Evolutionary conservation across 179 eudicot species (phyloP), one percentile per base, ranked within the genome.

Genomic region (Patellifolia procumbens): DNA sequence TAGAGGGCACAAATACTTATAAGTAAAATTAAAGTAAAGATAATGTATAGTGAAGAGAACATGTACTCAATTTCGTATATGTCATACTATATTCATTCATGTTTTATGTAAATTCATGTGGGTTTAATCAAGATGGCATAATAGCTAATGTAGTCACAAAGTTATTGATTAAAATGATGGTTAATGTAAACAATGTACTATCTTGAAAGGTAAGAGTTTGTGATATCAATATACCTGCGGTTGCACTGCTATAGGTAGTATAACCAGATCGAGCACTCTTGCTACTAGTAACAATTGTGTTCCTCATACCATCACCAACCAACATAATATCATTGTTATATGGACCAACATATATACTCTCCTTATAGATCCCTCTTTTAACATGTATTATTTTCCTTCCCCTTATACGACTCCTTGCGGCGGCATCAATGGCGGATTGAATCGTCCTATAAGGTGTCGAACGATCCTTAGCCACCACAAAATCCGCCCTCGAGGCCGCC

Each of bases 221-320:
- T 17, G 46, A 51, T 20, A 1, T 9, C 4, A 53, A 28, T 2
- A 19, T 85, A 88, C 91, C 87, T 26, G 82, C 89, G 43, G 91
- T 88, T 45, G 86, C 89, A n/a, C 89, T 87, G 46, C 78, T 87
- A 74, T 88, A 90, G n/a, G 94, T 90, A 55, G 94, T 90, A 73
- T 83, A 90, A 8, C 94, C 92, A 58, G 86, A 86, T 34, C 81
- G 78, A 61, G 83, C 89, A 58, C 94, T 90, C 39, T 88, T 67
- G 35, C 84, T 82, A 59, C 89, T 77, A 61, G 92, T 88, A 37
- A 90, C 77, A 52, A 83, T 74, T 7, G 94, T 90, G 12, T 59
- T 7, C 74, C 72, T 83, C 74, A 85, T 59, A 0, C 92, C 90
- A 68, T 88, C 90, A 26, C 94, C 92, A 49, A 86, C 68, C 71